Percentiles rank a stretch among this genome's conserved stretches.
Conservation (phyloP, 164 flowering plant genomes). For the Vitis cinerea region DNA sequence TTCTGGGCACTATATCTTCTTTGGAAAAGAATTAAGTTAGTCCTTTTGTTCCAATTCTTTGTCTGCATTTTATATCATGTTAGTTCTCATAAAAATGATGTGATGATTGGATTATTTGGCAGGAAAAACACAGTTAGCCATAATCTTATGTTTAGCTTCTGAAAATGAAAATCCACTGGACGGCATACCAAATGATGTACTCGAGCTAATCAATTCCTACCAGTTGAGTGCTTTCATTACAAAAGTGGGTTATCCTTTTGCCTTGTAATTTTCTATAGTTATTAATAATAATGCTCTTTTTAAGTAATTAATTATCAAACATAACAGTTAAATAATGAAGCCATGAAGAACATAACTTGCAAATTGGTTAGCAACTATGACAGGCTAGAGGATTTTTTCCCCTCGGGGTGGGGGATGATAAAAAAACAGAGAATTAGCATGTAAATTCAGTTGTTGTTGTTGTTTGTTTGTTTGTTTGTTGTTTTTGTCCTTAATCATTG, state of each 20-base stretch:
- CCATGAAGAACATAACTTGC: no score
- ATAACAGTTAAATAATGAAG: neutral
- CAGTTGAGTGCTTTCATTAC: constrained; percentile 77
- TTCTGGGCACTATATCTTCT: no score
- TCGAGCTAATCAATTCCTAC: constrained; percentile 58
- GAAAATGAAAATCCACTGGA: constrained; percentile 30
- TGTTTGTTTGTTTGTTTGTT: no score
- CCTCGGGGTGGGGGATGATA: no score
- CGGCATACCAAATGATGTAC: constrained; percentile 48
- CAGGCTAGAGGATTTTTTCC: no score
- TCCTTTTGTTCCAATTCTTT: neutral
- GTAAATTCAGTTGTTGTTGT: no score
- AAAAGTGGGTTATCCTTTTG: constrained; percentile 59
- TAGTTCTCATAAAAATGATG: neutral
- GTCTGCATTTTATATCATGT: neutral
- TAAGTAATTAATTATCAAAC: neutral
- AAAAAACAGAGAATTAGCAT: no score
- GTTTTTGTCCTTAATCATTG: no score
- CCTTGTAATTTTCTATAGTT: neutral
- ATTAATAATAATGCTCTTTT: neutral
- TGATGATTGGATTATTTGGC: constrained; percentile 30
- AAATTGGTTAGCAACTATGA: no score
- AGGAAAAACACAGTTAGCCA: constrained; percentile 58
- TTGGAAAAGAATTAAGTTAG: neutral
- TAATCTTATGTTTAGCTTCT: constrained; percentile 57